These are phyloP conservation scores for Pelargonium australe DNA, from an alignment of 441 rosid genomes.

Conservation along the genomic window DNA sequence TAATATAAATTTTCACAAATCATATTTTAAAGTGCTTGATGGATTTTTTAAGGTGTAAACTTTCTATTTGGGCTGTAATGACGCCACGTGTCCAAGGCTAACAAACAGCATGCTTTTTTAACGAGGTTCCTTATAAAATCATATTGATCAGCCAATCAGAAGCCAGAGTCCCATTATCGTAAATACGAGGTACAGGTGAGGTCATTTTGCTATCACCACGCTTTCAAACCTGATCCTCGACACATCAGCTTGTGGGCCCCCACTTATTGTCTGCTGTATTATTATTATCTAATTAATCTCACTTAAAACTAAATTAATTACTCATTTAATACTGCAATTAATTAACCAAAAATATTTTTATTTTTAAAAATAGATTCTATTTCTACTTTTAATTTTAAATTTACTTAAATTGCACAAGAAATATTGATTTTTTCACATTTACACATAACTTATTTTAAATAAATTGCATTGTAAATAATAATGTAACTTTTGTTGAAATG, in stretches of 20 bases:
- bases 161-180: not conserved
- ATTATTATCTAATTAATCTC: not conserved
- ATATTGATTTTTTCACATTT: no score
- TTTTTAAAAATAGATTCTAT: not conserved
- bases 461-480: no score
- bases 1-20: no score
- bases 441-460: no score
- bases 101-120: no score
- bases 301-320: not conserved
- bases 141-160: not conserved
- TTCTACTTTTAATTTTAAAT: no score
- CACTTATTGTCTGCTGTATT: not conserved
- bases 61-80: no score
- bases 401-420: not conserved
- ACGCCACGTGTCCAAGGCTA: no score
- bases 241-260: not conserved
- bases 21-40: no score
- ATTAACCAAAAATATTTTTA: not conserved
- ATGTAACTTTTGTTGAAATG: no score
- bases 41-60: no score
- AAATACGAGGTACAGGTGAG: not conserved
- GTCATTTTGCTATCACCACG: not conserved
- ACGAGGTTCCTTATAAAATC: no score
- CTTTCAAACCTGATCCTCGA: not conserved
- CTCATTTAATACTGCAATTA: not conserved